Evolutionary conservation across 768 basidiomycete species (phyloP).

Genomic region (Phylloporus rhodoxanthus): DNA sequence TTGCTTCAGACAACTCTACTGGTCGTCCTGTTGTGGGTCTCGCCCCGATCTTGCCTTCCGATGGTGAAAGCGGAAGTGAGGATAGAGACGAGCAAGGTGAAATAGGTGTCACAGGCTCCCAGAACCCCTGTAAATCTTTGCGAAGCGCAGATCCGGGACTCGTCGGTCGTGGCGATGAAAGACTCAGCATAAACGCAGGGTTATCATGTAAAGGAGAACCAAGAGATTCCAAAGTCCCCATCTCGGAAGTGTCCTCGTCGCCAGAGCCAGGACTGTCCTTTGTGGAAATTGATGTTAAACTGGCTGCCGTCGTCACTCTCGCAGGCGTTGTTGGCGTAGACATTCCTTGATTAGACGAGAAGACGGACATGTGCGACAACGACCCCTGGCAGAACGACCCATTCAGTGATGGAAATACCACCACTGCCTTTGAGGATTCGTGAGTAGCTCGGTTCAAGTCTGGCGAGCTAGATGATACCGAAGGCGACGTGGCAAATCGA

Average conservation of each 20-base stretch:
- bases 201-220: neutral
- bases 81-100: constrained; percentile 19
- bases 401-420: constrained; percentile 25
- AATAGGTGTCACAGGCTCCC: constrained; percentile 15
- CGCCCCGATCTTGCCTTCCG: constrained; percentile 2
- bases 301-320: neutral
- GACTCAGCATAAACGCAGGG: constrained; percentile 4
- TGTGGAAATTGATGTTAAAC: neutral
- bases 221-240: neutral
- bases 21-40: neutral
- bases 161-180: constrained; percentile 8
- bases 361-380: neutral
- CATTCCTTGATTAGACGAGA: neutral
- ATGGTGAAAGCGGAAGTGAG: constrained; percentile 13
- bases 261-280: neutral
- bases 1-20: neutral
- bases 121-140: constrained; percentile 27
- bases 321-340: constrained; percentile 13
- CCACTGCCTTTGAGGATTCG: constrained; percentile 8
- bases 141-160: constrained; percentile 10
- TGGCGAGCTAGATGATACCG: neutral
- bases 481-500: constrained; percentile 8
- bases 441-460: neutral
- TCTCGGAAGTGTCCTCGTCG: constrained; percentile 1
- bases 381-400: constrained; percentile 17